Conservation (phyloP, 306 rosid genomes). For the Quercus parvula region DNA sequence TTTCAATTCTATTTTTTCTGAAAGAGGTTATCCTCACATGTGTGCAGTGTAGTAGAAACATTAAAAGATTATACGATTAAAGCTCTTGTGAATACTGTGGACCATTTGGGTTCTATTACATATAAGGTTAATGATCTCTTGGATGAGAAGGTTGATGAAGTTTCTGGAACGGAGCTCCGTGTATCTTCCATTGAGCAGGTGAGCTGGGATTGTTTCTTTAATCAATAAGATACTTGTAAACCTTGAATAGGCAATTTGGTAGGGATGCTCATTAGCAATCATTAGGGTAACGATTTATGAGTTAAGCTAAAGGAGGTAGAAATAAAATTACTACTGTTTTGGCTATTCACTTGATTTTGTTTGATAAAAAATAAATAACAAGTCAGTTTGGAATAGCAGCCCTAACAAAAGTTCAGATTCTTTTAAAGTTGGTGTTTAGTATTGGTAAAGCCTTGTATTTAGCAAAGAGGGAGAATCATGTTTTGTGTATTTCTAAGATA, state of each 20-base stretch:
- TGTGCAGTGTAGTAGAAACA: slow-evolving; percentile 82
- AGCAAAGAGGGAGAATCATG: neutral
- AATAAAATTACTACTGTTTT: no score
- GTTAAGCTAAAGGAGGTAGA: no score
- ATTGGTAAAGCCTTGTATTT: neutral
- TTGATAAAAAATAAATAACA: neutral
- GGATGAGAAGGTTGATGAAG: slow-evolving; percentile 95
- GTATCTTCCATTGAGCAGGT: slow-evolving; percentile 98
- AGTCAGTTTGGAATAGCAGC: neutral
- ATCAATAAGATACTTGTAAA: neutral
- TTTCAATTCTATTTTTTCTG: slow-evolving; percentile 8
- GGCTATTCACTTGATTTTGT: no score
- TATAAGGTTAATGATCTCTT: slow-evolving; percentile 88
- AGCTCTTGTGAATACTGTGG: slow-evolving; percentile 98
- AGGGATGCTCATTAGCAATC: neutral
- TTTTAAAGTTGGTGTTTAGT: neutral
- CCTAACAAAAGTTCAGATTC: neutral
- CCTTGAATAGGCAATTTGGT: neutral
- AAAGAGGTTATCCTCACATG: neutral
- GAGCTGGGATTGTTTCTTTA: slow-evolving; percentile 8
- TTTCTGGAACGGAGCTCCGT: slow-evolving; percentile 77
- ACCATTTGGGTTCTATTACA: slow-evolving; percentile 94
- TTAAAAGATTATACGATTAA: slow-evolving; percentile 94
- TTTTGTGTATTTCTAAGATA: neutral
- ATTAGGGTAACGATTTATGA: neutral